These are phyloP conservation scores for Mikania micrantha DNA, from an alignment of 129 eudicot species.

Conservation along the genomic window DNA sequence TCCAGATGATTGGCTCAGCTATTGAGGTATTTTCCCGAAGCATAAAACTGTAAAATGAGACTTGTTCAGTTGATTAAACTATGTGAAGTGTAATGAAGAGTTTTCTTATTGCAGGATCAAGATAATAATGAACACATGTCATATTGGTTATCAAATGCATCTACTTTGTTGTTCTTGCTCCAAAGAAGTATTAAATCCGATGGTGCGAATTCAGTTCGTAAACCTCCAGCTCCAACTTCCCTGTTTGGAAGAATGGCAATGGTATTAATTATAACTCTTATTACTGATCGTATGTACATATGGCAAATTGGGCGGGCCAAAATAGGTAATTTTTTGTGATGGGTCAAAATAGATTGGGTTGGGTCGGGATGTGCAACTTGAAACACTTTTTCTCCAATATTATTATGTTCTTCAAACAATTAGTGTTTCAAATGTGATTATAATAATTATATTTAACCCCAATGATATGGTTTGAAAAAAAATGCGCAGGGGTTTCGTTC, in stretches of 20 bases:
- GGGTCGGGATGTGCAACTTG: background rate
- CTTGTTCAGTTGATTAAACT: background rate
- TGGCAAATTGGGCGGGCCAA: background rate
- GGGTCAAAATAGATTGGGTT: background rate
- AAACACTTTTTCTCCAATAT: background rate
- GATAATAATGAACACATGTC: slow-evolving; percentile 39
- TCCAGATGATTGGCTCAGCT: slow-evolving; percentile 97
- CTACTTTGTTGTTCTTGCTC: slow-evolving; percentile 52
- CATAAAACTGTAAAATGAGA: background rate
- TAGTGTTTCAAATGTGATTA: background rate
- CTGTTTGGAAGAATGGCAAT: slow-evolving; percentile 90
- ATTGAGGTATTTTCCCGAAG: slow-evolving; percentile 60
- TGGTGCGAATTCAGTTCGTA: slow-evolving; percentile 54
- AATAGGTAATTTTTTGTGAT: background rate
- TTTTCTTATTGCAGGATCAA: slow-evolving; percentile 27
- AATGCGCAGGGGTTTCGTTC: slow-evolving; percentile 78
- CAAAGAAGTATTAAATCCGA: slow-evolving; percentile 71
- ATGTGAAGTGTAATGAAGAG: slow-evolving; percentile 1
- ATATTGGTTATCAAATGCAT: slow-evolving; percentile 32
- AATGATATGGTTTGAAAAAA: slow-evolving; percentile 9
- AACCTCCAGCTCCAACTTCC: slow-evolving; percentile 71
- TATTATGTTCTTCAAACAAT: background rate
- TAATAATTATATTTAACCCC: background rate
- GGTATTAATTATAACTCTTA: slow-evolving; percentile 34
- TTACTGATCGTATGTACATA: background rate